A percentile compares a stretch with the other conserved stretches of the same genome.
phyloP scores from a whole-genome alignment of 257 asterid species.

The Solanum habrochaites region DNA sequence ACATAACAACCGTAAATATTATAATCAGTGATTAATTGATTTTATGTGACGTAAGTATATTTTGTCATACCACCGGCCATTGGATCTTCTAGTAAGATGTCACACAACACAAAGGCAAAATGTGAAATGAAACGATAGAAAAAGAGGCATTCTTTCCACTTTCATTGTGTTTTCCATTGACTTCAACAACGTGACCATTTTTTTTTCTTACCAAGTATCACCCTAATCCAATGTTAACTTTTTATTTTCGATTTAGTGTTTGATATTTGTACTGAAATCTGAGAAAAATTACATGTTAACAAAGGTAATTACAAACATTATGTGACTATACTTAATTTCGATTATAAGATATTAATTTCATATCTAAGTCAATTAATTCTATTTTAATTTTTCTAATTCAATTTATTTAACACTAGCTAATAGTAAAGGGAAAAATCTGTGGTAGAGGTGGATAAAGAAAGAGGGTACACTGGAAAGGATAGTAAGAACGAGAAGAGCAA shows the following conservation, averaged over 20 bases:
- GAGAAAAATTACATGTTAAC: not conserved
- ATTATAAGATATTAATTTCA: not conserved
- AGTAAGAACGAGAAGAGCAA: too few species aligned
- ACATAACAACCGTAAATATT: not conserved
- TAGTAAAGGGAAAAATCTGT: too few species aligned
- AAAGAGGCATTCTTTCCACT: not conserved
- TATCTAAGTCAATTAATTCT: not conserved
- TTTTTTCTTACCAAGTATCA: too few species aligned
- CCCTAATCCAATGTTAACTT: not conserved
- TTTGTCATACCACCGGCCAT: not conserved
- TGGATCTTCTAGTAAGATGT: not conserved
- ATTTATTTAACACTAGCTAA: not conserved
- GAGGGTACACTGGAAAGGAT: too few species aligned
- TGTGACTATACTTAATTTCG: not conserved
- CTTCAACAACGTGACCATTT: not conserved
- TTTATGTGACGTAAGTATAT: not conserved
- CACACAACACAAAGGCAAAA: not conserved
- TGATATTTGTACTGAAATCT: rapidly evolving
- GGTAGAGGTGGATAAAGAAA: too few species aligned
- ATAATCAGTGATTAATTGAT: not conserved
- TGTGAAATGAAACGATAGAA: not conserved
- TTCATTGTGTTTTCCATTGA: not conserved
- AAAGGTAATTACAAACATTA: not conserved
- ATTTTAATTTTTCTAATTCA: not conserved
- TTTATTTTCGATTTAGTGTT: too few species aligned